Base-by-base conservation (phyloP, 805 yeast genomes). In the Saccharomycopsis lassenensis region DNA sequence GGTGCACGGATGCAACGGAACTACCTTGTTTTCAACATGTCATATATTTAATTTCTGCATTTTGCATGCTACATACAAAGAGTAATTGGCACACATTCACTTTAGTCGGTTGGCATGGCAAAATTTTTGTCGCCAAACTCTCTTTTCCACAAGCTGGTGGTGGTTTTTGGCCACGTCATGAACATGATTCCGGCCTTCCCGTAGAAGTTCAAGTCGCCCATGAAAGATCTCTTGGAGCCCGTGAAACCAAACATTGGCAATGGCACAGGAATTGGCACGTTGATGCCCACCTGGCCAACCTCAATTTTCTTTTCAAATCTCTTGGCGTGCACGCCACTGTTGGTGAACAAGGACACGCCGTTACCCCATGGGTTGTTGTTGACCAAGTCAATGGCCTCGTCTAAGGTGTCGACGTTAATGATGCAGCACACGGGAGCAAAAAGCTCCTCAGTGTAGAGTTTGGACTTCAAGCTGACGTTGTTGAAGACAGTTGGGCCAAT, bases 201-300 rank as follows among this genome's bases (percentile, higher is more conserved):
- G 57, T 78, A 78, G 56, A 78, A 78, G 63, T 79, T 79, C 65
- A 79, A 67, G 52, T 79, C 86, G 24, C 87, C 87, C 46, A 77
- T 63, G 69, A 79, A 77, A 5, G 83, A 75, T 25, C 74, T 80
- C 59, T 76, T 76, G 56, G 71, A 72, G 19, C 87, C 87, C 8
- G 87, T 79, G 62, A 78, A 78, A 3, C 83, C 74, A 57, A 78
- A 78, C 82, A 79, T 75, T 41, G 87, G 86, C 54, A 79, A 61
- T 33, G 87, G 87, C 14, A 78, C 87, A 4, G 87, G 87, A 43
- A 78, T 79, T 11, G 87, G 86, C 24, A 78, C 84, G 49, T 78
- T 78, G 48, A 78, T 65, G 38, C 87, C 87, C 34, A 78, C 81
- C 57, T 78, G 86, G 22, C 87, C 87, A 38, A 77, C 74, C 41